Percentiles rank a stretch among this genome's conserved stretches.
phyloP scores from a whole-genome alignment of 2,329 filamentous ascomycete species.

The Teratosphaeria destructans region DNA sequence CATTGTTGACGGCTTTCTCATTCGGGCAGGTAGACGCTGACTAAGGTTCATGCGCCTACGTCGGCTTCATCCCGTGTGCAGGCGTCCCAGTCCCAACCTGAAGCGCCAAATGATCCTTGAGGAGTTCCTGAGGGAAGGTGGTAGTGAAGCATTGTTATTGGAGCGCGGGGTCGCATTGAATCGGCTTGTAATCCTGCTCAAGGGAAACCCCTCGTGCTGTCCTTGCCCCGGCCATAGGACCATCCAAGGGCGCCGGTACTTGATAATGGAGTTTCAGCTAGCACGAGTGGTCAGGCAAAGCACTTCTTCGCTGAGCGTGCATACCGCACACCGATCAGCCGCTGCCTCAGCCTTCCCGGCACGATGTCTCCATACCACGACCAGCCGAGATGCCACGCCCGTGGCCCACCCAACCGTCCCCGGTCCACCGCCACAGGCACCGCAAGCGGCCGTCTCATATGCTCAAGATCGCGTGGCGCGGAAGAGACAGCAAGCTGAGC shows the following conservation, averaged over 20 bases:
- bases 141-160: too few species aligned
- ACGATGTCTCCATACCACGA: conserved; percentile 34
- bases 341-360: conserved; percentile 1
- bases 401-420: conserved; percentile 47
- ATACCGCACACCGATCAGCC: conserved; percentile 5
- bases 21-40: too few species aligned
- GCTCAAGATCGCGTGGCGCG: conserved; percentile 38
- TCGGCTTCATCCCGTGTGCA: too few species aligned
- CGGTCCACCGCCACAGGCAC: conserved; percentile 50
- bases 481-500: conserved; percentile 41
- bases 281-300: conserved; percentile 11
- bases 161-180: too few species aligned
- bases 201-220: neutral
- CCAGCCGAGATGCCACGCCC: conserved; percentile 40
- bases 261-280: conserved; percentile 11
- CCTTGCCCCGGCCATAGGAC: neutral
- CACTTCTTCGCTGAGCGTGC: conserved; percentile 24
- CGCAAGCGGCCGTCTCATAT: conserved; percentile 38
- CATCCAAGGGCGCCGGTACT: neutral
- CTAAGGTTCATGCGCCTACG: too few species aligned
- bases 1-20: too few species aligned
- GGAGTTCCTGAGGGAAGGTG: too few species aligned
- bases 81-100: too few species aligned
- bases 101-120: too few species aligned
- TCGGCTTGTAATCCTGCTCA: neutral